Evolutionary conservation across 1,139 yeast species (phyloP).

Genomic region (Candida neerlandica): DNA sequence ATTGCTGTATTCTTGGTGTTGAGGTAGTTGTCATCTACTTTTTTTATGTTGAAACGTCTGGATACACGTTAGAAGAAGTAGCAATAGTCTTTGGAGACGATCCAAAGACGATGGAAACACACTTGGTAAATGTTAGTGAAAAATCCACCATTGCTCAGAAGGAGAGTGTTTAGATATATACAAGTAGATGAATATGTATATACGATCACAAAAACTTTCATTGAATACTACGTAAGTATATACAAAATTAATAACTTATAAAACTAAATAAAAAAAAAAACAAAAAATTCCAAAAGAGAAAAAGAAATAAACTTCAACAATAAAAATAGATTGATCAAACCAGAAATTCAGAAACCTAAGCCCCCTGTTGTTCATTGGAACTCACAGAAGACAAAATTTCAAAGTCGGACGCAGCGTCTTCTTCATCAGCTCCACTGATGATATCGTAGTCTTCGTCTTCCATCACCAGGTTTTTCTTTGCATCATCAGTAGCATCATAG

Average conservation of each 20-base stretch:
- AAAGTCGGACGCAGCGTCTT: slow-evolving; percentile 38
- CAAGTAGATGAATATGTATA: neutral
- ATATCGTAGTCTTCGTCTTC: slow-evolving; percentile 32
- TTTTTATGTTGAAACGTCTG: slow-evolving; percentile 53
- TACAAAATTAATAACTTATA: neutral
- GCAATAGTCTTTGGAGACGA: slow-evolving; percentile 50
- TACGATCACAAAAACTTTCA: neutral
- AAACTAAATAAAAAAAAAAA: slow-evolving; percentile 4
- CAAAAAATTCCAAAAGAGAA: neutral
- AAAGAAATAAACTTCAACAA: neutral
- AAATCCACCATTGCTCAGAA: neutral
- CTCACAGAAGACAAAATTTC: slow-evolving; percentile 40
- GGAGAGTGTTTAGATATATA: neutral
- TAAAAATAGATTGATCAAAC: neutral
- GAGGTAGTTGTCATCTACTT: slow-evolving; percentile 42
- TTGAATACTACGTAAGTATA: neutral
- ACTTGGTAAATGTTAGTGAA: neutral
- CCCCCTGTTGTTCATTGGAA: slow-evolving; percentile 15
- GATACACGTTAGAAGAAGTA: slow-evolving; percentile 57
- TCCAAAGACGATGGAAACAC: neutral
- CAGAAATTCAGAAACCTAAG: neutral
- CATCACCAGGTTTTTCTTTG: slow-evolving; percentile 4
- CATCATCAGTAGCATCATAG: slow-evolving; percentile 26
- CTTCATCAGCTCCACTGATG: slow-evolving; percentile 32
- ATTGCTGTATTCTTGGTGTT: slow-evolving; percentile 40